Evolutionary conservation across 2,329 filamentous ascomycete species (phyloP), one percentile per base, ranked within the genome.

Genomic region (Sodiomyces alkalinus): DNA sequence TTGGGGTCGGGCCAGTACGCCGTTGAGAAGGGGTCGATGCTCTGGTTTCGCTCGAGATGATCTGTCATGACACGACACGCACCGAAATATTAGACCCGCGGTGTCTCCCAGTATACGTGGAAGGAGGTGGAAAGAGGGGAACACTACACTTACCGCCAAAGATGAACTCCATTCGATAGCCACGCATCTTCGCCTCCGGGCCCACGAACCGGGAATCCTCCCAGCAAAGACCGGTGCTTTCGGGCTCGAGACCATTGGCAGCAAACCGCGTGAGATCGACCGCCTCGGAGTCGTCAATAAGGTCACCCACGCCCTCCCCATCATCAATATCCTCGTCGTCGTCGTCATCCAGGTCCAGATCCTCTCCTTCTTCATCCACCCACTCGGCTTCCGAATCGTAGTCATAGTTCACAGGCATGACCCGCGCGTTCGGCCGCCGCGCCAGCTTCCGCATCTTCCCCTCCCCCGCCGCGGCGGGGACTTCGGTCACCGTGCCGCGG

Each of bases 371-470:
- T 35, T 76, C 67, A 33, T 83, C 80, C 44, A 85, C 77, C 81
- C 81, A 92, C 47, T 90, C 82, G 5, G 71, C 80, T 48, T 92
- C 81, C 3, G 80, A 87, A 44, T 90, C 81, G 45, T 87, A 85
- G 38, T 85, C 80, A 46, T 92, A 92, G 41, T 82, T 64, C 4
- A 80, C 63, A 5, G 74, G 68, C 2, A 83, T 54, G n/a, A 59
- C 53, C 35, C 64, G 49, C 39, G 57, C 48, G 42, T 61, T 40
- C 35, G 80, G 58, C 47, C 70, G 55, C 43, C 68, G 47, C 33
- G 68, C 66, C 6, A 74, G 47, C 26, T 51, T 58, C 4, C 45
- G 44, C 35, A 74, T 58, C 17, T 65, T 63, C 2, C 60, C 45
- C 11, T 40, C 40, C 2, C 54, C 61, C 23, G 53, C 51, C 27